Conservation (phyloP, 768 basidiomycete species). For the Trametes cubensis region DNA sequence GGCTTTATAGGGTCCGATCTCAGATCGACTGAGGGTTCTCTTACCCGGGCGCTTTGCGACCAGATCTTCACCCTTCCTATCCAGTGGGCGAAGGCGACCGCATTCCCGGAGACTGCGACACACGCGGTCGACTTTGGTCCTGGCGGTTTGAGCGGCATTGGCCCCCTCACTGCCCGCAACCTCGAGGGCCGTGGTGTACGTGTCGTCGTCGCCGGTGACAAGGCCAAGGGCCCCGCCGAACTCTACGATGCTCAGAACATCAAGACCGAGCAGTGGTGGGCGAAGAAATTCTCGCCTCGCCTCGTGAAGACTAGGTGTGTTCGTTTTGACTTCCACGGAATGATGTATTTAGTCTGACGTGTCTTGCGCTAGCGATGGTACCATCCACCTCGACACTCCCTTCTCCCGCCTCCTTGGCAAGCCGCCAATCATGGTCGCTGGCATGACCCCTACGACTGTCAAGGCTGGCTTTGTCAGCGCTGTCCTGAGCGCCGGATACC, state of each 20-base stretch:
- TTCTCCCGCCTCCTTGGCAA: conserved; percentile 96
- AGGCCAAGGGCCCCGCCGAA: conserved; percentile 86
- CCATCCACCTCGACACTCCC: conserved; percentile 89
- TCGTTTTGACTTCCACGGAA: background rate
- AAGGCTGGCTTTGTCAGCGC: conserved; percentile 94
- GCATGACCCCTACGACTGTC: conserved; percentile 98
- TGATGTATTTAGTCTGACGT: conserved; percentile 8
- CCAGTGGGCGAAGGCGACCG: conserved; percentile 89
- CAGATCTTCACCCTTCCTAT: conserved; percentile 93
- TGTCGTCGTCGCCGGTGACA: conserved; percentile 88
- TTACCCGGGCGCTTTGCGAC: conserved; percentile 87
- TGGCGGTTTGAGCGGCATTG: conserved; percentile 91
- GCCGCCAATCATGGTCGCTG: conserved; percentile 98
- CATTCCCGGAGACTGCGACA: conserved; percentile 88
- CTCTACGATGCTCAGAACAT: conserved; percentile 69
- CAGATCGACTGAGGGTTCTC: conserved; percentile 63
- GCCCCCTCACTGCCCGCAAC: conserved; percentile 86
- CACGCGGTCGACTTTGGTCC: conserved; percentile 98
- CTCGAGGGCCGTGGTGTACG: conserved; percentile 93
- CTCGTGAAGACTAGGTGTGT: conserved; percentile 88
- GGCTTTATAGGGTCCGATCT: conserved; percentile 75
- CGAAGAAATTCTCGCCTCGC: conserved; percentile 80
- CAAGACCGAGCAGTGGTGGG: conserved; percentile 88
- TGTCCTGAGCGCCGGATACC: conserved; percentile 90
- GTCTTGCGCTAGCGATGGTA: conserved; percentile 71